Base-by-base conservation (phyloP, 768 basidiomycete species). In the Mycena galopus region DNA sequence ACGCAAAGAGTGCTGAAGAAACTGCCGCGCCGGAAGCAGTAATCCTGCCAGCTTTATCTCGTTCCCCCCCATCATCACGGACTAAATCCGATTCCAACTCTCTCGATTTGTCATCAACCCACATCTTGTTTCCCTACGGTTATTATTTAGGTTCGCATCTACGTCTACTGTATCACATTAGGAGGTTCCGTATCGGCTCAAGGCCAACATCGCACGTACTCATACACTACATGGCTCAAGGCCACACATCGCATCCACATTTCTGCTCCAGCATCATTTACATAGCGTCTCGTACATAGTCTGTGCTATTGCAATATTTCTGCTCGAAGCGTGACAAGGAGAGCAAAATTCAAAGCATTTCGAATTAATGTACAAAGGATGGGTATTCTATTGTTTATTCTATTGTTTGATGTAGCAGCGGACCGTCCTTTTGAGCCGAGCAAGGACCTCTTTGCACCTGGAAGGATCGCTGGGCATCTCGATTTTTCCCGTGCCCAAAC, bases 391-490 rank as follows among this genome's bases (percentile, higher is more conserved):
- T 50, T 50, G 5, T 32, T 12, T 56, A 65, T 51, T 67, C 56
- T 66, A 67, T 53, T 71, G 68, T 62, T 72, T 67, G 27, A 77
- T 59, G 29, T 75, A 75, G 67, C 67, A 71, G n/a, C 39, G 58
- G 25, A 77, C 78, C 17, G 81, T 82, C 60, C 79, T 73, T 76
- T 88, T 93, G 79, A 95, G 76, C 51, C 87, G 81, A 59, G 71
- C 83, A 59, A 95, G 77, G 14, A 93, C 82, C 76, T 91, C 88
- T 74, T 83, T 84, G 69, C 83, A 84, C 75, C 87, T 85, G 19
- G 88, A 87, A 5, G 82, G 78, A 78, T 94, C 88, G 23, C 86
- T 86, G 0, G 91, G 88, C 73, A 93, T 78, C 56, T 84, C 78
- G 6, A 83, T 67, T 71, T 87, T 84, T 6, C 92, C 92, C 5